Conservation (phyloP, 768 basidiomycete species). For the Suillus clintonianus region DNA sequence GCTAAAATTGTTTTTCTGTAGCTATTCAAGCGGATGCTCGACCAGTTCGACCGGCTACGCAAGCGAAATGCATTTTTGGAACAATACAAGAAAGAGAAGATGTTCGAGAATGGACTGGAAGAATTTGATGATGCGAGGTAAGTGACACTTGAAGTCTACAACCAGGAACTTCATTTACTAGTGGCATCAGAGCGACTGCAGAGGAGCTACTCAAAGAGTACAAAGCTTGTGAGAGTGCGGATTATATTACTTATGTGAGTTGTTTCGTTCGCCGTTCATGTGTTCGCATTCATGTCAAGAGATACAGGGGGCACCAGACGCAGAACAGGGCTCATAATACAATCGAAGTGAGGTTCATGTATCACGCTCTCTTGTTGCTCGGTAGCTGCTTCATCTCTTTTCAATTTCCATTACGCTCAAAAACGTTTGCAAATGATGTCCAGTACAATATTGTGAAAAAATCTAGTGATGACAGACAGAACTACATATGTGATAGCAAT, state of each 20-base stretch:
- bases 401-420: conserved; percentile 4
- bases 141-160: conserved; percentile 13
- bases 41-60: conserved; percentile 88
- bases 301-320: conserved; percentile 34
- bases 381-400: background rate
- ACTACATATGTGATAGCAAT: conserved; percentile 19
- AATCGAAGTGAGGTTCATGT: background rate
- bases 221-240: conserved; percentile 92
- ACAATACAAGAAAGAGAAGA: conserved; percentile 95
- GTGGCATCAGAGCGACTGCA: conserved; percentile 65
- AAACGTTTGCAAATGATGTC: conserved; percentile 17
- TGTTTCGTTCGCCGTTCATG: background rate
- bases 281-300: conserved; percentile 2
- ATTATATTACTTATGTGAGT: conserved; percentile 88
- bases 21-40: conserved; percentile 95
- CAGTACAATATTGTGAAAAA: conserved; percentile 19
- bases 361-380: background rate
- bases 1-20: conserved; percentile 29
- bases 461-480: conserved; percentile 22
- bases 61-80: conserved; percentile 94
- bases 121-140: conserved; percentile 98
- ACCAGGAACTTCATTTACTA: background rate
- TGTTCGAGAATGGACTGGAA: conserved; percentile 90
- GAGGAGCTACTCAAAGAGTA: conserved; percentile 92
- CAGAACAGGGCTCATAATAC: conserved; percentile 25